These are phyloP conservation scores for Rhamnella rubrinervis DNA, from an alignment of 331 rosid genomes.

Conservation along the genomic window DNA sequence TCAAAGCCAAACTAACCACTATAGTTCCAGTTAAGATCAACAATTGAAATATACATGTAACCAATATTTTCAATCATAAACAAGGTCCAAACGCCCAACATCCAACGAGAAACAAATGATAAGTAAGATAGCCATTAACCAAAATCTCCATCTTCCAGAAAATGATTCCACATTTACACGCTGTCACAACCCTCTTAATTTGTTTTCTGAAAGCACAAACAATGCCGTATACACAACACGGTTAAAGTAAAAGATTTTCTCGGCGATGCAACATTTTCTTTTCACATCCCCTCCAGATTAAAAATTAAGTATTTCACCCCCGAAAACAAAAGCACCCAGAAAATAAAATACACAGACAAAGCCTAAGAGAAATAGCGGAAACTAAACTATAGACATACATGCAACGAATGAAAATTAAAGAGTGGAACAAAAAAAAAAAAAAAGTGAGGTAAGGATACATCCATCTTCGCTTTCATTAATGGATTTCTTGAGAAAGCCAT, in stretches of 20 bases:
- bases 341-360: too few species aligned
- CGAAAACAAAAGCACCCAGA: not conserved
- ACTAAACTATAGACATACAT: not conserved
- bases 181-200: too few species aligned
- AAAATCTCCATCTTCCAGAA: too few species aligned
- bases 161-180: too few species aligned
- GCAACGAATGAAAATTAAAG: not conserved
- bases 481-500: constrained; percentile 55
- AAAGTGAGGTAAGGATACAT: constrained; percentile 57
- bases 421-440: not conserved
- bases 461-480: constrained; percentile 69
- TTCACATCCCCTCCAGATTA: not conserved
- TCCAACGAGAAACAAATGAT: not conserved
- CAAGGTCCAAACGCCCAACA: not conserved
- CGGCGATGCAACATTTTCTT: too few species aligned
- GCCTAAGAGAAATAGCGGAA: too few species aligned
- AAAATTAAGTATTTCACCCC: not conserved
- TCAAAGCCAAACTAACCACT: constrained; percentile 77
- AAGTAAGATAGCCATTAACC: too few species aligned
- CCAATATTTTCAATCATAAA: not conserved
- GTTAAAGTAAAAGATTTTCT: too few species aligned
- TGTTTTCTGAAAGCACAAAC: too few species aligned
- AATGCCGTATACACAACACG: too few species aligned
- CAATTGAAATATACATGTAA: constrained; percentile 5
- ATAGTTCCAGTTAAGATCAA: constrained; percentile 45